Base-by-base conservation (phyloP, 371 early-diverging fungal species). In the Mucor velutinosus region DNA sequence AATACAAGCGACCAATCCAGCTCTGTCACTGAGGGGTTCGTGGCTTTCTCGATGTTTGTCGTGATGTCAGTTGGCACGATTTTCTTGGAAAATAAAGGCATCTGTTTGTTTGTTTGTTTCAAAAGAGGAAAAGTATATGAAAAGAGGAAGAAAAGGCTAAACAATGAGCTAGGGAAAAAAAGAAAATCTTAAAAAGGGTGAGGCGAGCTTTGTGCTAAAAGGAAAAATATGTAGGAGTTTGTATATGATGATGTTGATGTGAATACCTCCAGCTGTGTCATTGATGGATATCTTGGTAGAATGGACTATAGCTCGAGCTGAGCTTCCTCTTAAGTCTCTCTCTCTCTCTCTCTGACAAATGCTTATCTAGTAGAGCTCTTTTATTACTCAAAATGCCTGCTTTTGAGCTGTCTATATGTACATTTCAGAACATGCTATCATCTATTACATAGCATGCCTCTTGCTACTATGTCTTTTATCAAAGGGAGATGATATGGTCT, bases 1-100 rank as follows among this genome's bases (percentile, higher is more conserved):
- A 81, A 79, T 5, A 81, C 75, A 49, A 81, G 65, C 0, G 76
- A 63, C 84, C 84, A 83, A 58, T 83, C 84, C 25, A 78, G 33
- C 49, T 77, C 79, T 43, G 57, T 65, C 15, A 47, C 60, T 12
- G 69, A 63, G 14, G 79, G 68, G 49, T 70, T 64, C 4, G 76
- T 74, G n/a, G 74, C 78, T 19, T 65, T 55, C 21, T 69, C 62
- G 39, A 82, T 78, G 65, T 80, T 75, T 8, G 72, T 51, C 1
- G 82, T 78, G 6, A 82, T 82, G 7, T 73, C 76, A 4, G 80
- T 82, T 8, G 82, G 76, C 43, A 72, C 65, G 29, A 79, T 74
- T 57, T 82, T 82, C 41, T 76, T 79, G 23, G 82, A 82, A 58
- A 82, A 82, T n/a, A 81, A 62, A 25, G 71, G 73, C 77, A 74